Base-by-base conservation (phyloP, 495 filamentous ascomycete species). In the Penicillium macrosclerotiorum region DNA sequence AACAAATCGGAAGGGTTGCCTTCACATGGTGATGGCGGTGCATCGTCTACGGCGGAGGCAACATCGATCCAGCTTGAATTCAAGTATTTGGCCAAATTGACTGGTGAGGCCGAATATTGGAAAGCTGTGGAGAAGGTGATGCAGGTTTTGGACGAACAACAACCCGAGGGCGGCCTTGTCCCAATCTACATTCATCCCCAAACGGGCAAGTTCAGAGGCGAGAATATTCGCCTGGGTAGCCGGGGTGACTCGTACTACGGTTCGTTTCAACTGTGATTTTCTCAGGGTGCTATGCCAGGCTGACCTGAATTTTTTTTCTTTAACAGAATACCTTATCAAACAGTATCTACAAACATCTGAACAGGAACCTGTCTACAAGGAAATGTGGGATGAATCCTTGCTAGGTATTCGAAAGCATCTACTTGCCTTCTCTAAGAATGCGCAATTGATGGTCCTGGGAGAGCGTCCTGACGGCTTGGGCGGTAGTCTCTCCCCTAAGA, bases 21-120 rank as follows among this genome's bases (percentile, higher is more conserved):
- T 4, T 90, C 91, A 3, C 90, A 96, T 53, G 78, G 76, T 25
- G 89, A 96, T 60, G 78, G 75, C n/a, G 93, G 94, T 5, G 89
- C 94, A 4, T 93, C 91, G 1, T 95, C 90, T 2, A 96, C 91
- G 0, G 88, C 93, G 7, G 94, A 97, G 70, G 88, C 94, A 1
- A 86, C 90, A 2, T 91, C 87, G 3, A 61, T 97, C 33, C 93
- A 99, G 68, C 78, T 99, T 9, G 93, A 99, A 67, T 86, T 96
- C 76, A 99, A 99, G 58, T 99, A 99, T 58, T 77, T 99, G 14
- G 87, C 93, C 34, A 94, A 94, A 60, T 72, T 99, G 45, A 97
- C 90, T 0, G 94, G 93, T 13, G 93, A 99, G 65, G 81, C 83
- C 11, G 76, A 87, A 42, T 96, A 90, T 57, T 98, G 93, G 93